Evolutionary conservation across 73 alveolate species (phyloP), one percentile per base, ranked within the genome.

Genomic region (Paramecium primaurelia): DNA sequence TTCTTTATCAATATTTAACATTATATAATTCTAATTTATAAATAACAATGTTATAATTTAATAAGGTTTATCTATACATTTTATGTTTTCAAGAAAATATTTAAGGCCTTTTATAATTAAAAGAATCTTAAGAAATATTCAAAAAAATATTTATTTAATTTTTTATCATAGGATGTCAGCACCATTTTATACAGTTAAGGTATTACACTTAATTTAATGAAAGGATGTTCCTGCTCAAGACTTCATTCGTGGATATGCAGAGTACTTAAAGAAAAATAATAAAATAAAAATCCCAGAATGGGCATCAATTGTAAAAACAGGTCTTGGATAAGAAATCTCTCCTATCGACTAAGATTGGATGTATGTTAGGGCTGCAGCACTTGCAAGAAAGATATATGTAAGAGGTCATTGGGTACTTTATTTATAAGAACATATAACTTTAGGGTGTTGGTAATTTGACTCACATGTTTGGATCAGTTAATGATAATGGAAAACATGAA

Each of bases 351-450:
- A 92, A 36, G 99, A 98, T 96, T 98, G 99, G 98, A 95, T 98
- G 45, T 98, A 98, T 98, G 92, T 96, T 59, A 97, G 99, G 95
- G 99, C 99, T 18, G 99, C 99, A 9, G 98, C 99, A 12, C 92
- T 98, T 38, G 99, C 99, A 73, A 96, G 99, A 96, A 93, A 94
- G 86, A 75, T 98, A 58, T 98, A 97, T 93, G 88, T 98, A 69
- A 97, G 98, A 86, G 97, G 96, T 68, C 94, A 95, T 77, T 71
- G 94, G 77, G 99, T 98, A 71, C 92, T 97, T 36, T 93, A 95
- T 37, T 71, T 59, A 64, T 14, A 64, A 3, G 12, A 64, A 5
- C 37, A 92, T 96, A 89, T 49, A 32, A 18, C 16, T 45, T 45
- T 71, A 77, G 86, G 94, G 94, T 25, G 75, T 89, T 28, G 86